phyloP scores from a whole-genome alignment of 2,329 filamentous ascomycete genomes.

The Aspergillus puulaauensis region DNA sequence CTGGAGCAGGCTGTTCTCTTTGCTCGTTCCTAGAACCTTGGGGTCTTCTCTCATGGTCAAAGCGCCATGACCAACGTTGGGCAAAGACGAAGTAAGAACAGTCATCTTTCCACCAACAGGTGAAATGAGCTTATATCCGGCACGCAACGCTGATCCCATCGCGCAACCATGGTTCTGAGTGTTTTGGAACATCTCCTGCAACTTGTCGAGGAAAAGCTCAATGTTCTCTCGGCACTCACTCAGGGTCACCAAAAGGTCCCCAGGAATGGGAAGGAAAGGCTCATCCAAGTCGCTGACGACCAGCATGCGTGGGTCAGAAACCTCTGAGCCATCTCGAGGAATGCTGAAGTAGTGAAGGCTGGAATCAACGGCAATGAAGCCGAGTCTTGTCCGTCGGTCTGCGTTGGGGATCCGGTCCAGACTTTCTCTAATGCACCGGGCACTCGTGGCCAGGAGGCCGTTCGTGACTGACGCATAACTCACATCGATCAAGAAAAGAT shows the following conservation, averaged over 20 bases:
- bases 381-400: slow-evolving; percentile 84
- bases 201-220: slow-evolving; percentile 83
- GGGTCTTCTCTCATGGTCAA: slow-evolving; percentile 95
- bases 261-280: slow-evolving; percentile 91
- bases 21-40: slow-evolving; percentile 89
- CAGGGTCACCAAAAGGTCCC: slow-evolving; percentile 85
- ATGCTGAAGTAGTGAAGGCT: slow-evolving; percentile 96
- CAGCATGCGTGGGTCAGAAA: slow-evolving; percentile 82
- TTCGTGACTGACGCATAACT: slow-evolving; percentile 87
- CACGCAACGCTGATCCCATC: slow-evolving; percentile 89
- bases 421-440: slow-evolving; percentile 90
- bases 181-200: slow-evolving; percentile 95
- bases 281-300: slow-evolving; percentile 95
- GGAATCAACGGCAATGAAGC: slow-evolving; percentile 93
- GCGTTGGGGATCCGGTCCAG: slow-evolving; percentile 98
- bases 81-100: slow-evolving; percentile 84
- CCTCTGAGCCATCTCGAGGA: slow-evolving; percentile 82
- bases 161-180: slow-evolving; percentile 87
- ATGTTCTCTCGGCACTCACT: slow-evolving; percentile 87
- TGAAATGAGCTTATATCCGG: slow-evolving; percentile 93
- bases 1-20: slow-evolving; percentile 83
- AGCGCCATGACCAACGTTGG: slow-evolving; percentile 85
- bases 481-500: slow-evolving; percentile 93
- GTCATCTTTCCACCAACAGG: slow-evolving; percentile 93
- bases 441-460: slow-evolving; percentile 86